Base-by-base conservation (phyloP, 2,329 filamentous ascomycete species). In the Microdochium bolleyi region DNA sequence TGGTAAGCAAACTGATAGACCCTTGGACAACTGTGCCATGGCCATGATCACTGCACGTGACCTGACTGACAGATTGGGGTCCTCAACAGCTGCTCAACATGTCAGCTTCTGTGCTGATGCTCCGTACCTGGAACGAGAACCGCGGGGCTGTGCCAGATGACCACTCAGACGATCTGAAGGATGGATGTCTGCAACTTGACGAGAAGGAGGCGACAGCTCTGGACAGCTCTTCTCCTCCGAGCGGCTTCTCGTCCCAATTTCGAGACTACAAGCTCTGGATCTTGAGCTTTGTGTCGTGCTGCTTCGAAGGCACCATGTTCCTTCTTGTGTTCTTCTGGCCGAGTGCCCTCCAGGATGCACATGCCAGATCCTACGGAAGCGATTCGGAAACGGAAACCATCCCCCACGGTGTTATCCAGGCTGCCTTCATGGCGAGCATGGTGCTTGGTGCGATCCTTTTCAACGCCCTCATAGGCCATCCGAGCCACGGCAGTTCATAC, bases 401-500 rank as follows among this genome's bases (percentile, higher is more conserved):
- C 30, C 62, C 70, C 0, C 78, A 81, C 56, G 77, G 79, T 8
- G 70, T 80, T 51, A 76, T 80, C 48, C 82, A 83, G 55, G 74
- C 76, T 46, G 73, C 72, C 41, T 80, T 83, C 61, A 83, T 84
- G 81, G 75, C 74, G 22, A 72, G 76, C 5, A 80, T 81, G 64
- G 80, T 82, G 64, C 71, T 80, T 7, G 79, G 80, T n/a, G 80
- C 79, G 1, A 70, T 82, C 24, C 57, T 75, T 7, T 83, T 82
- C 63, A 74, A 72, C 56, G 60, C 68, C 34, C 61, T 61, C 1
- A 59, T 41, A n/a, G 53, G 54, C 11, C 19, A 5, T 5, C 13
- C 37, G 16, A 19, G 5, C 37, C 37, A 41, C 11, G 16, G 5
- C 52, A 24, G 53, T 49, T 7, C 56, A 63, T 14, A 58, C 64